Evolutionary conservation across 2,329 filamentous ascomycete species (phyloP).

Genomic region (Aureobasidium sp.): DNA sequence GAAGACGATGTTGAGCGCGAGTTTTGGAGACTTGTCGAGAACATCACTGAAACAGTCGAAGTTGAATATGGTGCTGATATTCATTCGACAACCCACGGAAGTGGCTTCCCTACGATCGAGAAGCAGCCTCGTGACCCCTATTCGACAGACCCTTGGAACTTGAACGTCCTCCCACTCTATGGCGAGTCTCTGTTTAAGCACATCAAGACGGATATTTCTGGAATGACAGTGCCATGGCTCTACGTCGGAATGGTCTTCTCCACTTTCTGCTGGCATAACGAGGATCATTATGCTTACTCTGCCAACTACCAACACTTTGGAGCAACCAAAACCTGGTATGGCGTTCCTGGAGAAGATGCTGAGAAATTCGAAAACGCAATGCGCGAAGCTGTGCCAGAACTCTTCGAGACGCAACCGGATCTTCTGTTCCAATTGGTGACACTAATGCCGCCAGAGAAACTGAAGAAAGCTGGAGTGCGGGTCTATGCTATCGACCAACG

Average conservation of each 20-base stretch:
- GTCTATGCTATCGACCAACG: slow-evolving; percentile 95
- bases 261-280: slow-evolving; percentile 98
- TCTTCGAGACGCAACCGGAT: slow-evolving; percentile 96
- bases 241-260: slow-evolving; percentile 99
- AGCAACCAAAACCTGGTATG: slow-evolving; percentile 98
- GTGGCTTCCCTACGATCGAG: slow-evolving; percentile 91
- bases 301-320: slow-evolving; percentile 98
- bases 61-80: slow-evolving; percentile 98
- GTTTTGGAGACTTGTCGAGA: slow-evolving; percentile 93
- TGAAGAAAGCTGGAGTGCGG: slow-evolving; percentile 85
- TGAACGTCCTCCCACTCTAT: slow-evolving; percentile 86
- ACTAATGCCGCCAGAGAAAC: slow-evolving; percentile 82
- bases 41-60: slow-evolving; percentile 89
- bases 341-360: slow-evolving; percentile 87
- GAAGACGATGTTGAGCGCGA: slow-evolving; percentile 95
- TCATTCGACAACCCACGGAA: slow-evolving; percentile 95
- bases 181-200: slow-evolving; percentile 90
- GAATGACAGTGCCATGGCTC: slow-evolving; percentile 98
- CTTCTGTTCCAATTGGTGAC: slow-evolving; percentile 97
- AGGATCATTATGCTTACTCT: slow-evolving; percentile 96
- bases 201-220: slow-evolving; percentile 96
- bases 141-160: slow-evolving; percentile 87
- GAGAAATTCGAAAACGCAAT: slow-evolving; percentile 94
- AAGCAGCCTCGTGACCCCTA: slow-evolving; percentile 82
- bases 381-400: slow-evolving; percentile 86